These are phyloP conservation scores for Fagus crenata DNA, from an alignment of 306 rosid species.

Conservation along the genomic window DNA sequence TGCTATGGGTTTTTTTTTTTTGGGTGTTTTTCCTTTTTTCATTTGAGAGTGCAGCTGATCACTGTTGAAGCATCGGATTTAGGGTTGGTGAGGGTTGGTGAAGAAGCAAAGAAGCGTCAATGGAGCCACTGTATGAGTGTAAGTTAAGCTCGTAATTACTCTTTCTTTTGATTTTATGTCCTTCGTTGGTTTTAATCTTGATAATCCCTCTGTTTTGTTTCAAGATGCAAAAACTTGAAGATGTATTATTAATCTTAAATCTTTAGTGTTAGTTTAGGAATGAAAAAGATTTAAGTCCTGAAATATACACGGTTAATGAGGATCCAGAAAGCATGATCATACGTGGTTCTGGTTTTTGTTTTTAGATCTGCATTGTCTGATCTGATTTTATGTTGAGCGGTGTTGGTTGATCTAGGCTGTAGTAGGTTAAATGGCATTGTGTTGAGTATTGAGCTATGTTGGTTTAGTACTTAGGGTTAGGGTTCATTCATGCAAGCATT, in stretches of 20 bases:
- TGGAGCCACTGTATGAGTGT: background rate
- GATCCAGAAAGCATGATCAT: conserved; percentile 13
- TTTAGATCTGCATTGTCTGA: conserved; percentile 2
- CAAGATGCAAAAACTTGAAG: background rate
- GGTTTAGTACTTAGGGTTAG: conserved; percentile 57
- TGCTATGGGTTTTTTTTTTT: background rate
- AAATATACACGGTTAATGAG: background rate
- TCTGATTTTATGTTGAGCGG: background rate
- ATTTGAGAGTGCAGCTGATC: background rate
- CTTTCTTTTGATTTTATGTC: background rate
- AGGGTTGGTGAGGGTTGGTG: background rate
- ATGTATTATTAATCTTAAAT: background rate
- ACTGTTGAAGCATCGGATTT: conserved; percentile 30
- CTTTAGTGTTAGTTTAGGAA: background rate
- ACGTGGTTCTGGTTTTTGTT: background rate
- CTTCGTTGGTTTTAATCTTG: background rate
- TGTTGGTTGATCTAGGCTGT: background rate
- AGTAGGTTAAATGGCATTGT: background rate
- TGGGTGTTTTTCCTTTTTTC: conserved; percentile 19
- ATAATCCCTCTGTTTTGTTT: background rate
- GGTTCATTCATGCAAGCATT: conserved; percentile 51
- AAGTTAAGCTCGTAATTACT: background rate
- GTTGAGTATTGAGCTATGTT: too few species aligned
- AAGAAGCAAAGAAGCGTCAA: conserved; percentile 8
- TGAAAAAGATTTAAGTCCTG: background rate